Conservation (phyloP, 2,329 filamentous ascomycete species). For the Diaporthe destruens region DNA sequence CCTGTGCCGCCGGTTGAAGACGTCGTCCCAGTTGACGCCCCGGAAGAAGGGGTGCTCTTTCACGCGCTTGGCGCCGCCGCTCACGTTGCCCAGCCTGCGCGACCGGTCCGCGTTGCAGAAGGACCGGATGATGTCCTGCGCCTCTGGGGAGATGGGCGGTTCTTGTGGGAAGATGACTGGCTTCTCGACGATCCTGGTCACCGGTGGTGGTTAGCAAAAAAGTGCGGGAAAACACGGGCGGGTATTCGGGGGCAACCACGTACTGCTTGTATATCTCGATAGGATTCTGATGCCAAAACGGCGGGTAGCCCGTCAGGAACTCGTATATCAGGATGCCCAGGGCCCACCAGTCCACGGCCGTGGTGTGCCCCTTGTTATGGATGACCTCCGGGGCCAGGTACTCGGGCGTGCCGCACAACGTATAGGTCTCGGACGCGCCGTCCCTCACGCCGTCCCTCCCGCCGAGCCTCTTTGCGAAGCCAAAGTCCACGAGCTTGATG, state of each 20-base stretch:
- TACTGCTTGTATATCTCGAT: constrained; percentile 88
- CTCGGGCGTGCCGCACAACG: constrained; percentile 85
- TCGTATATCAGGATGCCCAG: constrained; percentile 87
- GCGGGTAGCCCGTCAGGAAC: constrained; percentile 86
- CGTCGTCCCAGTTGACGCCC: constrained; percentile 79
- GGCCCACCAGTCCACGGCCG: constrained; percentile 89
- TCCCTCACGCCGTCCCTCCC: constrained; percentile 65
- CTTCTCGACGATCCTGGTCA: constrained; percentile 79
- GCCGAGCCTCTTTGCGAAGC: constrained; percentile 84
- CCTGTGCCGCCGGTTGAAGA: constrained; percentile 72
- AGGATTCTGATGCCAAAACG: constrained; percentile 88
- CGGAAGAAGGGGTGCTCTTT: constrained; percentile 83
- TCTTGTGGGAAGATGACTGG: constrained; percentile 79
- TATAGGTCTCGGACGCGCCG: constrained; percentile 76
- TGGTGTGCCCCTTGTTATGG: constrained; percentile 81
- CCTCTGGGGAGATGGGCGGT: constrained; percentile 74
- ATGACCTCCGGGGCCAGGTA: constrained; percentile 89
- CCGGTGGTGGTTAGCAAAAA: constrained; percentile 42
- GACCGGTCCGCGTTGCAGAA: constrained; percentile 85
- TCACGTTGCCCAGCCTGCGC: constrained; percentile 82
- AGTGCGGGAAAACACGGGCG: not conserved
- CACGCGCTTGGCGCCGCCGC: constrained; percentile 77
- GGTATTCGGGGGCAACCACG: constrained; percentile 44
- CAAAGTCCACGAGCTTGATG: constrained; percentile 87
- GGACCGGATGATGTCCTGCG: constrained; percentile 80